Conservation (phyloP, 352 stramenopile genomes). For the Hyaloperonospora arabidopsidis region DNA sequence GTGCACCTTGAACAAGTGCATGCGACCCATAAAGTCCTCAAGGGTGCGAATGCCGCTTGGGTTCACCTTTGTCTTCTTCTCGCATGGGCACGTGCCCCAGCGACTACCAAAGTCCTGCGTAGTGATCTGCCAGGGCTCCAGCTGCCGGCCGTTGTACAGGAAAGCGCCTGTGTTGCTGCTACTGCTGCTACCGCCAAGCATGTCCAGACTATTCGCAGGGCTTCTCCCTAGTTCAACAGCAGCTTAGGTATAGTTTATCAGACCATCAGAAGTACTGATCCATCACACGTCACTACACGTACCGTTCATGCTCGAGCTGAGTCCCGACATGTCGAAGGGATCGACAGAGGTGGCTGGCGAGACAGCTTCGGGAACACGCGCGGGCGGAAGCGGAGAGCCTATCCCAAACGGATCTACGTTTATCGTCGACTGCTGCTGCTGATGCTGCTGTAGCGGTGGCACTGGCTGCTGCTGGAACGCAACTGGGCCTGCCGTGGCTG, state of each 20-base stretch:
- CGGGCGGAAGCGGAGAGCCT: slow-evolving; percentile 28
- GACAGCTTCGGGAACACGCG: slow-evolving; percentile 24
- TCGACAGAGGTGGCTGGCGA: slow-evolving; percentile 40
- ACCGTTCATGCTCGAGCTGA: slow-evolving; percentile 67
- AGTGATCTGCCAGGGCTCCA: slow-evolving; percentile 82
- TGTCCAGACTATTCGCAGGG: slow-evolving; percentile 23
- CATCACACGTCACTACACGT: slow-evolving; percentile 8
- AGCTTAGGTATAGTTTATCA: slow-evolving; percentile 8
- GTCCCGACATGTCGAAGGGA: slow-evolving; percentile 67
- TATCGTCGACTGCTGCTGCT: slow-evolving; percentile 28
- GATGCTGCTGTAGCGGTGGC: slow-evolving; percentile 25
- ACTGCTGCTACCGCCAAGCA: slow-evolving; percentile 23
- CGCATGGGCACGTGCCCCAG: slow-evolving; percentile 73
- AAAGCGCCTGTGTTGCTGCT: slow-evolving; percentile 35
- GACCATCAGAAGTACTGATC: slow-evolving; percentile 3
- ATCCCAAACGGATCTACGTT: slow-evolving; percentile 63
- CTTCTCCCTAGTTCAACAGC: slow-evolving; percentile 40
- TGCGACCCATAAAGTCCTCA: slow-evolving; percentile 74
- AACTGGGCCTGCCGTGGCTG: slow-evolving; percentile 26
- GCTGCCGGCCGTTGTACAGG: slow-evolving; percentile 69
- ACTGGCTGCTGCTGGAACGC: slow-evolving; percentile 32
- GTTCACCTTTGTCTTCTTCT: slow-evolving; percentile 82
- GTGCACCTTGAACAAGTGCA: slow-evolving; percentile 74
- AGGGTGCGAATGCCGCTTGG: slow-evolving; percentile 71
- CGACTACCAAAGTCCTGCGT: slow-evolving; percentile 82